Percentiles rank a stretch among this genome's conserved stretches.
Conservation (phyloP, 495 filamentous ascomycete genomes). For the Penicillium bialowiezense region DNA sequence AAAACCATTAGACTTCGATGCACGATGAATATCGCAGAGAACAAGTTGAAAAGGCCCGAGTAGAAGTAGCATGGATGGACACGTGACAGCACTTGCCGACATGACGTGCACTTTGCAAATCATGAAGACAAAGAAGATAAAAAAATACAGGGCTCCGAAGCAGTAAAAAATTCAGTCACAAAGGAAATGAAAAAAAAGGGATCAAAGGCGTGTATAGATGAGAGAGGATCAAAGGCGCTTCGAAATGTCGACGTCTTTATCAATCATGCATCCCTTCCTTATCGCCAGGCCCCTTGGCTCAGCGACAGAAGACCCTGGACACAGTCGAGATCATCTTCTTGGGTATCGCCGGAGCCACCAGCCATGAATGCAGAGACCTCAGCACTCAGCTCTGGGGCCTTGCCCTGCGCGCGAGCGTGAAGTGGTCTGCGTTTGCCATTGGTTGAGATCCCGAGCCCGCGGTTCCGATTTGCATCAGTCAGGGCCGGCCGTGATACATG, state of each 20-base stretch:
- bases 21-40: too few species aligned
- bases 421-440: constrained; percentile 37
- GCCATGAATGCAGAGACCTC: constrained; percentile 71
- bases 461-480: constrained; percentile 41
- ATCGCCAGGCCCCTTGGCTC: constrained; percentile 64
- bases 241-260: neutral
- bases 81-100: constrained; percentile 33
- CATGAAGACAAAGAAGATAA: constrained; percentile 19
- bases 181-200: constrained; percentile 20
- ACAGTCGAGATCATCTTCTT: constrained; percentile 71
- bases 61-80: constrained; percentile 17
- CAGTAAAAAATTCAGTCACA: constrained; percentile 16
- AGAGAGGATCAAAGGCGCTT: constrained; percentile 2
- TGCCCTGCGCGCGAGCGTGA: constrained; percentile 28
- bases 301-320: constrained; percentile 74
- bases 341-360: constrained; percentile 55
- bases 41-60: constrained; percentile 6
- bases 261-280: constrained; percentile 7
- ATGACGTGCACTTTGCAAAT: constrained; percentile 28
- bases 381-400: constrained; percentile 38
- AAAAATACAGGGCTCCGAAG: constrained; percentile 19
- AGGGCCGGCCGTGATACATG: constrained; percentile 41
- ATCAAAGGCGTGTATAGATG: neutral
- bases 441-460: constrained; percentile 24
- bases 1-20: too few species aligned